These are phyloP conservation scores for Comarum palustre DNA, from an alignment of 306 rosid genomes.

Conservation along the genomic window DNA sequence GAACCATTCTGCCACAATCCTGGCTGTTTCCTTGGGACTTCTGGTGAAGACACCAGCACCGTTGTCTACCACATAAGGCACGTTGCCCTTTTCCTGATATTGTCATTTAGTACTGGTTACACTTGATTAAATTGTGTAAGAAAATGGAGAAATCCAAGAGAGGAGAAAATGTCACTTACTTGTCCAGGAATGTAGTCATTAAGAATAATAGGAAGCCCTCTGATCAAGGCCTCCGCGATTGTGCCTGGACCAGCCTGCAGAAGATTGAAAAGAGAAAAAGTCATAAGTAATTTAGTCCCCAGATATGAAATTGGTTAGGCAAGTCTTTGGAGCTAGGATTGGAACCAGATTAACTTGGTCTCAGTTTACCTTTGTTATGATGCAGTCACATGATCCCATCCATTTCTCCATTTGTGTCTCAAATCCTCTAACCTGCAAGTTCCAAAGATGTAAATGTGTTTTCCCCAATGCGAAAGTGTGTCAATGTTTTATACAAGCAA, in stretches of 20 bases:
- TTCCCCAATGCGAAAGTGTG: neutral
- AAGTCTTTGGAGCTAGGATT: conserved; percentile 1
- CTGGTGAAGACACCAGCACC: conserved; percentile 98
- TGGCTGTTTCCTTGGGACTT: conserved; percentile 80
- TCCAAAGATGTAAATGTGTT: neutral
- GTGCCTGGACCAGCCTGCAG: conserved; percentile 98
- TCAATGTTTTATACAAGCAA: neutral
- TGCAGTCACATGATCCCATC: conserved; percentile 99
- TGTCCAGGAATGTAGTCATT: conserved; percentile 98
- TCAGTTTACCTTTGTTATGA: conserved; percentile 81
- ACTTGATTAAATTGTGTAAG: neutral
- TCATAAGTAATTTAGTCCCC: conserved; percentile 26
- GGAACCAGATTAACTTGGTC: neutral
- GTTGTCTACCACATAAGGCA: conserved; percentile 88
- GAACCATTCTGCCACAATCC: conserved; percentile 82
- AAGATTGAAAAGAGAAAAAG: conserved; percentile 4
- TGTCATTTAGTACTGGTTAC: conserved; percentile 11
- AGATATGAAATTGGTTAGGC: neutral
- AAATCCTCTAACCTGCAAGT: conserved; percentile 74
- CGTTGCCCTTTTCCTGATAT: conserved; percentile 87
- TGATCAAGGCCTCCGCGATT: conserved; percentile 91
- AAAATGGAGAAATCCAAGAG: neutral
- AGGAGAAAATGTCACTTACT: conserved; percentile 37
- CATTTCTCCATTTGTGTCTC: conserved; percentile 89
- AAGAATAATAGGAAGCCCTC: conserved; percentile 95